phyloP scores from a whole-genome alignment of 225 moss, liverwort and hornwort species.

The Physcomitrium patens region DNA sequence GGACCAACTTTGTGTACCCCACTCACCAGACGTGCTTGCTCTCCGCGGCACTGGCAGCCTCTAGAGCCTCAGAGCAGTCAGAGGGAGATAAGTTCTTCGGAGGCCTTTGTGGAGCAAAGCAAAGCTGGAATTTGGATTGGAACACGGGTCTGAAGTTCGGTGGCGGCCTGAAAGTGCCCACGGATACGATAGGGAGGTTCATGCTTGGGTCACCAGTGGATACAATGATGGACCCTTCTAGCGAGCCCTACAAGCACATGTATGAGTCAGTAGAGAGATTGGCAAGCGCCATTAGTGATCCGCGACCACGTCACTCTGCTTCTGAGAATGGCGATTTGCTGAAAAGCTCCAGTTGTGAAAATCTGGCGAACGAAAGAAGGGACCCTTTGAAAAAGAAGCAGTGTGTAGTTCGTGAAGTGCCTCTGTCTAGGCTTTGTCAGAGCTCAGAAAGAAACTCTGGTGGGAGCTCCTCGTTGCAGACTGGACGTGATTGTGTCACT shows the following conservation, averaged over 20 bases:
- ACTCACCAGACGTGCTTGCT: slow-evolving; percentile 49
- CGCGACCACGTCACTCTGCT: slow-evolving; percentile 21
- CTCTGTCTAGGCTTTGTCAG: neutral
- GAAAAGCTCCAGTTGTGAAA: neutral
- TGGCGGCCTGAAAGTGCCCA: neutral
- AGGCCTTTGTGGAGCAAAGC: neutral
- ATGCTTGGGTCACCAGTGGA: slow-evolving; percentile 24
- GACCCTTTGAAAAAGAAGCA: slow-evolving; percentile 12
- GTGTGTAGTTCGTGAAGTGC: slow-evolving; percentile 27
- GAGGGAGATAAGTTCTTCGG: slow-evolving; percentile 31
- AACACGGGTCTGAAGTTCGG: slow-evolving; percentile 28
- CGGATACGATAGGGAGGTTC: neutral
- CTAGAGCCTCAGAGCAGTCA: slow-evolving; percentile 31
- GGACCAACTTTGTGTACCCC: slow-evolving; percentile 71
- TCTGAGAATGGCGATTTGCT: neutral
- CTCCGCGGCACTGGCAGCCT: slow-evolving; percentile 49
- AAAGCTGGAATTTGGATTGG: slow-evolving; percentile 41
- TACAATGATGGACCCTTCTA: slow-evolving; percentile 39
- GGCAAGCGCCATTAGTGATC: slow-evolving; percentile 59
- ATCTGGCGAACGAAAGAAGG: neutral
- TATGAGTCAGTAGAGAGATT: slow-evolving; percentile 59
- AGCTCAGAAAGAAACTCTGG: too few species aligned
- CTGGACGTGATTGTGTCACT: slow-evolving; percentile 22
- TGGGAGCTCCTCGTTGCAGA: neutral
- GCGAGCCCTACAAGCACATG: slow-evolving; percentile 52